Evolutionary conservation across 1,284 basidiomycete species (phyloP), one percentile per base, ranked within the genome.

Genomic region (Rhizoctonia solani): DNA sequence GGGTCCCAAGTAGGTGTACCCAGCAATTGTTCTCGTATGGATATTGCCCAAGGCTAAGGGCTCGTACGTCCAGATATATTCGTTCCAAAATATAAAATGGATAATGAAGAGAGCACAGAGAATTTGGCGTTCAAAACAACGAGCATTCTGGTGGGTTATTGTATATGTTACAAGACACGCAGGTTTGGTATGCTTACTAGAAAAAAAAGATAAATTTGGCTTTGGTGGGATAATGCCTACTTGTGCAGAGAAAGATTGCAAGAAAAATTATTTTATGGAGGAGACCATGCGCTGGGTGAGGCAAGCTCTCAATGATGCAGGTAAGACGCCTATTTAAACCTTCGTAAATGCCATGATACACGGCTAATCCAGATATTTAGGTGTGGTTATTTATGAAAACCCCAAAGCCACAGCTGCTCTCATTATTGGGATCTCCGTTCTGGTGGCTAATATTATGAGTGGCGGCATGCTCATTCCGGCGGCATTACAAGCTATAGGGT

Each of bases 221-320:
- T n/a, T n/a, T n/a, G n/a, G n/a, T n/a, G n/a, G n/a, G n/a, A 21
- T 23, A n/a, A 63, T 52, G 47, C 14, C 23, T 14, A 25, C 32
- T 27, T 63, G 58, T 21, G 30, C 27, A 13, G 49, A 63, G 30
- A 30, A 21, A 3, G 58, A 63, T 23, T 63, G 58, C 34, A 63
- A 52, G 25, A 27, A 27, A 27, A 30, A 49, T 16, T 63, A 63
- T 41, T 49, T 50, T 29, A 13, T 39, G n/a, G 23, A 37, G 16
- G 58, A 63, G 21, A 63, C 37, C 13, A 4, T 41, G 19, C 46
- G 58, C 13, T 63, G 58, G 58, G n/a, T 63, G 14, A 63, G 42
- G 32, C 14, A 34, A 32, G 58, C 58, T 13, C 58, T 63, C 19
- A 27, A 14, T 14, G 58, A 63, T 41, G 27, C 41, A 11, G 58